These are phyloP conservation scores for Hypoxylon fragiforme DNA, from an alignment of 495 filamentous ascomycete species.

Conservation along the genomic window DNA sequence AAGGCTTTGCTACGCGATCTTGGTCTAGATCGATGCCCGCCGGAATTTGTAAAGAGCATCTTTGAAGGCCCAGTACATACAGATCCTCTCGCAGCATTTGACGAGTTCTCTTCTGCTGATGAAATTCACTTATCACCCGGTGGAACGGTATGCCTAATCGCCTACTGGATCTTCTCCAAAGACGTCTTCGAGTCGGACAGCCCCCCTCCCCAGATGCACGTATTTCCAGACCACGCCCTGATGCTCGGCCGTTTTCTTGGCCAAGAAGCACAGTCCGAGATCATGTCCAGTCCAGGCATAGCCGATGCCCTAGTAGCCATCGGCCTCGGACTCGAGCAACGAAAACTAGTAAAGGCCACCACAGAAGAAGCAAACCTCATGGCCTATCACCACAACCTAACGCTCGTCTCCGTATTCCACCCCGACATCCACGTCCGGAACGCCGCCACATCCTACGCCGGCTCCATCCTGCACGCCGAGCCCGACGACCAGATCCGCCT, in stretches of 20 bases:
- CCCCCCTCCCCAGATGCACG: conserved; percentile 48
- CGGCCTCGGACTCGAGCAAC: conserved; percentile 54
- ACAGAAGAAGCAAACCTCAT: conserved; percentile 47
- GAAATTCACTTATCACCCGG: conserved; percentile 76
- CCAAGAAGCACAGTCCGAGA: conserved; percentile 44
- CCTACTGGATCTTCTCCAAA: conserved; percentile 59
- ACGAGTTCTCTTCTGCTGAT: conserved; percentile 52
- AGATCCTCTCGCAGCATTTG: conserved; percentile 43
- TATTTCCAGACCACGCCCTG: conserved; percentile 67
- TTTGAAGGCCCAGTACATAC: conserved; percentile 36
- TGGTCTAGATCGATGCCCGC: conserved; percentile 45
- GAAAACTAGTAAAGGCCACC: conserved; percentile 31
- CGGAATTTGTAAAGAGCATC: conserved; percentile 37
- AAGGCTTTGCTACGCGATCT: conserved; percentile 76
- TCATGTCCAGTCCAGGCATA: conserved; percentile 41
- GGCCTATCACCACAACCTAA: conserved; percentile 62
- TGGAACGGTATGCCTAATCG: conserved; percentile 65
- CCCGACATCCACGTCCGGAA: conserved; percentile 67
- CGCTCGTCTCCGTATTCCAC: conserved; percentile 69
- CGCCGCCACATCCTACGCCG: conserved; percentile 73
- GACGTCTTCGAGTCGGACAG: conserved; percentile 55
- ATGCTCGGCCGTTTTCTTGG: conserved; percentile 65
- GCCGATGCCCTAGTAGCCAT: conserved; percentile 55
- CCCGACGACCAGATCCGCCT: conserved; percentile 70
- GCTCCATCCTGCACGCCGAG: conserved; percentile 72